Percentiles rank a stretch among this genome's conserved stretches.
These are phyloP conservation scores for Phycomyces blakesleeanus DNA, from an alignment of 192 early-diverging fungal genomes.

Conservation along the genomic window DNA sequence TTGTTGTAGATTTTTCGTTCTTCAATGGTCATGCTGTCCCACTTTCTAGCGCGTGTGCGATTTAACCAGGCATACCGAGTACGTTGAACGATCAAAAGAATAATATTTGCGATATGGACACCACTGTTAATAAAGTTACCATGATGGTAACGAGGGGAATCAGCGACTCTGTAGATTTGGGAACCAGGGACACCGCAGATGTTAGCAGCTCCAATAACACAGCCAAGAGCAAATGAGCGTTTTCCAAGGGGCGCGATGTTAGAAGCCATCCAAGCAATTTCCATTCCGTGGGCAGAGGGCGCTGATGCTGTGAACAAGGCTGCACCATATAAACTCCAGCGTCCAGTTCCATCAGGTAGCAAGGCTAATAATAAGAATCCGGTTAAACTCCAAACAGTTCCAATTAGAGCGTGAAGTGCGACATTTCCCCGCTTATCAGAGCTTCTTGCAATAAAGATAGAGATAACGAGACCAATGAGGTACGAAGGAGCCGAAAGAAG, in stretches of 20 bases:
- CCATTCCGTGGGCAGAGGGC: conserved; percentile 18
- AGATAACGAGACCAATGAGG: conserved; percentile 20
- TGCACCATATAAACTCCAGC: conserved; percentile 35
- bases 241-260: conserved; percentile 29
- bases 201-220: conserved; percentile 22
- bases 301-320: conserved; percentile 31
- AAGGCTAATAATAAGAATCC: conserved; percentile 26
- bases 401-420: conserved; percentile 1
- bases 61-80: too few relatives aligned
- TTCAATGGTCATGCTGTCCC: conserved; percentile 40
- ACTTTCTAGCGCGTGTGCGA: conserved; percentile 35
- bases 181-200: conserved; percentile 26
- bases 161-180: conserved; percentile 25
- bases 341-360: conserved; percentile 35
- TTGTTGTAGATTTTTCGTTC: conserved; percentile 45
- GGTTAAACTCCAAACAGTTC: conserved; percentile 18
- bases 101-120: conserved; percentile 8
- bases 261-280: conserved; percentile 25
- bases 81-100: too few relatives aligned
- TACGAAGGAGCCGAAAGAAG: conserved; percentile 28
- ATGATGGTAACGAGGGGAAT: conserved; percentile 46
- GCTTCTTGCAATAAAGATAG: conserved; percentile 10
- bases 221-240: conserved; percentile 21
- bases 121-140: conserved; percentile 50
- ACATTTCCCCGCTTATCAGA: conserved; percentile 18